Conservation (phyloP, 2,329 filamentous ascomycete species). For the Pseudocercospora cruenta region DNA sequence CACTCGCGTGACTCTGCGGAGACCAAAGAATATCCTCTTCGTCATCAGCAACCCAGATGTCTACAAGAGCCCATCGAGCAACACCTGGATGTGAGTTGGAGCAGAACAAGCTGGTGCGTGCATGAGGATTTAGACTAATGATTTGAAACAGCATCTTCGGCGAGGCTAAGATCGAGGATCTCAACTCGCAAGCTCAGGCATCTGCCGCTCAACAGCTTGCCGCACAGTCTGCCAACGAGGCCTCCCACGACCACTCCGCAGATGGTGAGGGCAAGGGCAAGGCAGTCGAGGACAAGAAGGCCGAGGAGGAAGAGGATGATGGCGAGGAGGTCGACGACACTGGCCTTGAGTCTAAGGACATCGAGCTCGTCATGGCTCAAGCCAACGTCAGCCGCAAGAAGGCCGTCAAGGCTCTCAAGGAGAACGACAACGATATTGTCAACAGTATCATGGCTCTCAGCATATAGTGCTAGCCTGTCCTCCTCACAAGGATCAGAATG, state of each 20-base stretch:
- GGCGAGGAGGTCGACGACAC: conserved; percentile 93
- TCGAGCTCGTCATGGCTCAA: conserved; percentile 98
- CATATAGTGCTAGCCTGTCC: conserved; percentile 45
- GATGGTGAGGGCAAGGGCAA: conserved; percentile 81
- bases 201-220: conserved; percentile 95
- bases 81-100: conserved; percentile 92
- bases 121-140: conserved; percentile 14
- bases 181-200: conserved; percentile 97
- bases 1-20: conserved; percentile 94
- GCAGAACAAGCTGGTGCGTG: background rate
- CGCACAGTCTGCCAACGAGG: conserved; percentile 68
- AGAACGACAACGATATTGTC: conserved; percentile 99
- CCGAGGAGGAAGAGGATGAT: conserved; percentile 79
- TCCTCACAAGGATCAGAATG: background rate
- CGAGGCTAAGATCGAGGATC: conserved; percentile 99
- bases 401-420: conserved; percentile 96
- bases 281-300: conserved; percentile 65
- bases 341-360: conserved; percentile 97
- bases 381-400: conserved; percentile 96
- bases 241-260: conserved; percentile 73
- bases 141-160: conserved; percentile 79
- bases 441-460: conserved; percentile 98
- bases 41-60: conserved; percentile 99
- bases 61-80: conserved; percentile 98
- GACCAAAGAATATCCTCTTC: conserved; percentile 99